Evolutionary conservation across 1,284 basidiomycete species (phyloP).

Genomic region (Takashimella tepidaria): DNA sequence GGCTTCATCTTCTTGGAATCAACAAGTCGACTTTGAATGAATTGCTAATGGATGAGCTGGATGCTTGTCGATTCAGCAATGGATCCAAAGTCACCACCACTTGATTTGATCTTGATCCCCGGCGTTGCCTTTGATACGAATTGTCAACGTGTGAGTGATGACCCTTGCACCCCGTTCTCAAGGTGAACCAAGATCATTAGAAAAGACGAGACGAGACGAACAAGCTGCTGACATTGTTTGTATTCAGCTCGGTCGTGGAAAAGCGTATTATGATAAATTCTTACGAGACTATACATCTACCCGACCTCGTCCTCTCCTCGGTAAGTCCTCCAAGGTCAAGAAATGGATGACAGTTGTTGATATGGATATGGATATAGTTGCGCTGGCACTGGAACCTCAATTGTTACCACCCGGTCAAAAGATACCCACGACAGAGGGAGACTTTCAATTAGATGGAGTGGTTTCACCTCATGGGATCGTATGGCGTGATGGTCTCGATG

Average conservation of each 20-base stretch:
- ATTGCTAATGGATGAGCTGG: too few species aligned
- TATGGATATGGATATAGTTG: conserved; percentile 27
- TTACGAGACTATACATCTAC: conserved; percentile 28
- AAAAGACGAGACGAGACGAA: too few species aligned
- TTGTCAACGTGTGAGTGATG: conserved; percentile 37
- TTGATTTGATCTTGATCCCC: conserved; percentile 45
- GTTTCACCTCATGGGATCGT: conserved; percentile 31
- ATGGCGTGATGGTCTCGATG: conserved; percentile 25
- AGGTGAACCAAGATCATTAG: too few species aligned
- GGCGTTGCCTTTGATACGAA: conserved; percentile 44
- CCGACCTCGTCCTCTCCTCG: conserved; percentile 29
- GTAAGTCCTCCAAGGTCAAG: conserved; percentile 16
- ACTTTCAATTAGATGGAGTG: conserved; percentile 39
- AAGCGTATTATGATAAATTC: conserved; percentile 46
- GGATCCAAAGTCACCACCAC: conserved; percentile 14
- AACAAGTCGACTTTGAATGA: neutral
- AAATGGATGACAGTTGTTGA: neutral
- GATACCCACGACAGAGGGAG: conserved; percentile 34
- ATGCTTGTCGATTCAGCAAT: too few species aligned
- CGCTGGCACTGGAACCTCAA: conserved; percentile 40
- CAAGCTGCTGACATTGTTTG: neutral
- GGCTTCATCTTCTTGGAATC: too few species aligned
- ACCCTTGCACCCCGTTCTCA: neutral
- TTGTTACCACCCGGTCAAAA: conserved; percentile 22
- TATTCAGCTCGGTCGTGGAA: conserved; percentile 45